Evolutionary conservation across 129 eudicot genomes (phyloP).

Genomic region (Oenanthe sinensis): DNA sequence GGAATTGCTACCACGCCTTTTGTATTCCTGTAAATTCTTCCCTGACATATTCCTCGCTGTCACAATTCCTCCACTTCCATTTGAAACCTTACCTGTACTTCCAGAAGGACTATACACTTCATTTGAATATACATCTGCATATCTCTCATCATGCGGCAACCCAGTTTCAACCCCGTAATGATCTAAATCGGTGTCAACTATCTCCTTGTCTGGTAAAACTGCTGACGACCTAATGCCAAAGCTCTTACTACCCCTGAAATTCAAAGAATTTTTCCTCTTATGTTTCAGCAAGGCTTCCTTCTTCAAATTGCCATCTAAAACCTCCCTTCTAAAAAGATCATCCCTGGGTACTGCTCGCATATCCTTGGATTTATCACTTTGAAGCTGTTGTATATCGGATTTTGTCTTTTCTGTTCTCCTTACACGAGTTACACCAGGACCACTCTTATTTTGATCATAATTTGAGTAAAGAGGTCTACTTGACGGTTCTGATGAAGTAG

Average conservation of each 20-base stretch:
- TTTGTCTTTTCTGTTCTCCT: conserved; percentile 48
- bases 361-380: conserved; percentile 22
- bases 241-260: conserved; percentile 17
- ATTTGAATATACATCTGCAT: conserved; percentile 47
- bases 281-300: conserved; percentile 21
- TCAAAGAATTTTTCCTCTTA: conserved; percentile 21
- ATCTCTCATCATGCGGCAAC: conserved; percentile 23
- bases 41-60: conserved; percentile 17
- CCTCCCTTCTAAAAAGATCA: conserved; percentile 19
- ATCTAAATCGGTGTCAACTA: conserved; percentile 36
- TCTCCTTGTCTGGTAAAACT: conserved; percentile 29
- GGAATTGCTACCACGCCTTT: conserved; percentile 23
- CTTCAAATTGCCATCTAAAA: conserved; percentile 12
- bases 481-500: conserved; percentile 27
- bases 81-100: conserved; percentile 20
- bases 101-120: conserved; percentile 36
- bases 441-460: conserved; percentile 22
- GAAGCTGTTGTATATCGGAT: conserved; percentile 44
- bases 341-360: conserved; percentile 27
- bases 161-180: conserved; percentile 24
- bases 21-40: conserved; percentile 25
- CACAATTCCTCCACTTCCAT: conserved; percentile 15
- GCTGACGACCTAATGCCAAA: conserved; percentile 25
- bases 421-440: conserved; percentile 19
- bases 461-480: conserved; percentile 25